Base-by-base conservation (phyloP, 345 rosid genomes). In the Cardiospermum halicacabum region DNA sequence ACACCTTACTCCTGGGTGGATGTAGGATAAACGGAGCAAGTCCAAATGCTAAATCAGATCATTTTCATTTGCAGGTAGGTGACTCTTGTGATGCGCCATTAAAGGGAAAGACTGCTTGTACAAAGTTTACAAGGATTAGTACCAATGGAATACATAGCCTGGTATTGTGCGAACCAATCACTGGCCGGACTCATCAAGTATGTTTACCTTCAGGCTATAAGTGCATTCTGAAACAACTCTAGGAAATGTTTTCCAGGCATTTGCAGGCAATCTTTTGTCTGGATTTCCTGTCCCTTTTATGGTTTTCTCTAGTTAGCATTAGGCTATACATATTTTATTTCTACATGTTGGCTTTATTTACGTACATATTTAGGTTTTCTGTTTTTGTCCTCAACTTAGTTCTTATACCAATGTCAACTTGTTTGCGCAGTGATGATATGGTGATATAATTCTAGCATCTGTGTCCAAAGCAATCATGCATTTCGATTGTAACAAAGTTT, bases 121-220 rank as follows among this genome's bases (percentile, higher is more conserved):
- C 97, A n/a, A 85, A 84, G 80, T 89, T 94, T 79, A 81, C 88
- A 42, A 83, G 96, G 76, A 87, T 89, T 53, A 76, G 80, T 56
- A 87, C 99, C 36, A 70, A 85, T 70, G 91, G 99, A 66, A 76
- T 77, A 67, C 84, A 89, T 67, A 94, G 97, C 82, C 82, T 87
- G 54, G 96, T 87, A 66, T 82, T 80, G 73, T 94, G 99, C 62
- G 83, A 89, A 78, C 97, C 99, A 50, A 72, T 91, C 69, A 94
- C 96, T 37, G 99, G 97, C 62, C 77, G 92, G 73, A 94, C 97
- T 36, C 97, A 94, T 87, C 99, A 94, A 79, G 97, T 85, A 83
- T 77, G 86, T 70, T 60, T 53, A 48, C 42, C 32, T 53, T 36
- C 27, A 34, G 39, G 21, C 22, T 61, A n/a, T 27, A 18, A 22